Evolutionary conservation across 495 filamentous ascomycete genomes (phyloP).

Genomic region (Annulohypoxylon maeteangense): DNA sequence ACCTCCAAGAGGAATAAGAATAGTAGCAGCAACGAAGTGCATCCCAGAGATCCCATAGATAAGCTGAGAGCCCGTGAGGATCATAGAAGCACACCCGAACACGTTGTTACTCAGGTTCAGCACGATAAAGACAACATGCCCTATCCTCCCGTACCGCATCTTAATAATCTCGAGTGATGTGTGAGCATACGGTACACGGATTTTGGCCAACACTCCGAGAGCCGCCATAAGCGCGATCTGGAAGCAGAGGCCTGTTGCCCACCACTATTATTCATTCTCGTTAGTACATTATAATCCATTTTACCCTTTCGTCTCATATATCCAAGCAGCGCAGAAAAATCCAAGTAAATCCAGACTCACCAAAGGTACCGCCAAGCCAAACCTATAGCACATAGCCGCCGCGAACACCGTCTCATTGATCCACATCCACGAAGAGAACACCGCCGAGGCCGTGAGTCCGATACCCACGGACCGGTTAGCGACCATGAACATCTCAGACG

Average conservation of each 20-base stretch:
- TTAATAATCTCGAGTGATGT: slow-evolving; percentile 74
- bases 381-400: slow-evolving; percentile 79
- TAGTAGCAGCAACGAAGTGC: slow-evolving; percentile 74
- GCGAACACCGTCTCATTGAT: slow-evolving; percentile 74
- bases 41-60: slow-evolving; percentile 79
- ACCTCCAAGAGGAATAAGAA: slow-evolving; percentile 60
- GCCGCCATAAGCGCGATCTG: slow-evolving; percentile 84
- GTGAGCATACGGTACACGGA: slow-evolving; percentile 77
- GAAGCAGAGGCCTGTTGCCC: slow-evolving; percentile 64
- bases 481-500: slow-evolving; percentile 88
- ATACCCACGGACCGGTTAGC: slow-evolving; percentile 85
- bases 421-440: slow-evolving; percentile 88
- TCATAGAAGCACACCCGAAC: slow-evolving; percentile 78
- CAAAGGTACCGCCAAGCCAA: slow-evolving; percentile 84
- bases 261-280: slow-evolving; percentile 61
- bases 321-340: background rate
- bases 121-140: slow-evolving; percentile 74
- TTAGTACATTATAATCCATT: slow-evolving; percentile 11
- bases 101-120: slow-evolving; percentile 79
- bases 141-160: slow-evolving; percentile 54
- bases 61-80: slow-evolving; percentile 83
- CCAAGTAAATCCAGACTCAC: slow-evolving; percentile 6
- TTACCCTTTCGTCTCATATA: background rate
- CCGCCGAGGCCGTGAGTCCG: slow-evolving; percentile 81
- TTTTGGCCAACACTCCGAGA: slow-evolving; percentile 82